Evolutionary conservation across 768 basidiomycete genomes (phyloP).

Genomic region (Phanerochaete sordida): DNA sequence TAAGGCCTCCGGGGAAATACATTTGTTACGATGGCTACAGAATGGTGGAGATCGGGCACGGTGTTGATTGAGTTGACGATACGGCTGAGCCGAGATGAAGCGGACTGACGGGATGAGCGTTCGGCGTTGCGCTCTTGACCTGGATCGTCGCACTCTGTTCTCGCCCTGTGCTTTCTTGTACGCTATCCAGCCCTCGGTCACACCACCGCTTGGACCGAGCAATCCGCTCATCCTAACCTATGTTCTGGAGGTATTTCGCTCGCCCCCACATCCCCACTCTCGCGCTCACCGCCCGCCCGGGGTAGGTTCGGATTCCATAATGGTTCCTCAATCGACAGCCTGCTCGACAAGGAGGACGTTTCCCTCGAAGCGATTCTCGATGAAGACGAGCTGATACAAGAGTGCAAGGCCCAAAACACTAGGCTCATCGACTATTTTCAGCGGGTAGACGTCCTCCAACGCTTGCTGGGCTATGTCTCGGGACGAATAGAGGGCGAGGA

Average conservation of each 20-base stretch:
- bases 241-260: constrained; percentile 47
- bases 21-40: background rate
- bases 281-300: constrained; percentile 7
- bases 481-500: constrained; percentile 84
- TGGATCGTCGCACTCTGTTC: constrained; percentile 12
- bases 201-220: background rate
- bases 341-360: constrained; percentile 88
- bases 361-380: constrained; percentile 88
- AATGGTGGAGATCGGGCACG: background rate
- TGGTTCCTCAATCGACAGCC: constrained; percentile 83
- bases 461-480: constrained; percentile 80
- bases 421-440: constrained; percentile 86
- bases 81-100: constrained; percentile 1
- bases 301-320: constrained; percentile 87
- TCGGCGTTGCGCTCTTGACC: constrained; percentile 7
- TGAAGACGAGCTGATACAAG: constrained; percentile 90
- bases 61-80: background rate
- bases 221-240: constrained; percentile 17
- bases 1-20: background rate
- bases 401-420: constrained; percentile 93
- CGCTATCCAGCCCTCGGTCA: constrained; percentile 2
- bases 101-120: constrained; percentile 2
- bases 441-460: constrained; percentile 74
- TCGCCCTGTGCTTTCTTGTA: background rate
- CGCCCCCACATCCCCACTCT: background rate